These are phyloP conservation scores for Wilcoxina mikolae DNA, from an alignment of 495 filamentous ascomycete species.

Conservation along the genomic window DNA sequence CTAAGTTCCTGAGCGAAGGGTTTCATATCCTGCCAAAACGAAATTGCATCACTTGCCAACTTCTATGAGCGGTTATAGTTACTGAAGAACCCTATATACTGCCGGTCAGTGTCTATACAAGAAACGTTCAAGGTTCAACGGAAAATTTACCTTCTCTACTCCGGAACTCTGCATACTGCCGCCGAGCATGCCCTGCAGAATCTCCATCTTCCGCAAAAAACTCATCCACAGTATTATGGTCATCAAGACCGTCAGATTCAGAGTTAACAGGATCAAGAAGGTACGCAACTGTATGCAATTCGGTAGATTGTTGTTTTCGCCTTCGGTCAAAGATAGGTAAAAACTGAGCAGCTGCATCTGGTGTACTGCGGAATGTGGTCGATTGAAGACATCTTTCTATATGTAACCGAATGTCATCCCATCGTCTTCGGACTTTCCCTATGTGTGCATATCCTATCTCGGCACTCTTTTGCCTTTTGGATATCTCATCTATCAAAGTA, in stretches of 20 bases:
- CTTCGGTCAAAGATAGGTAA: not conserved
- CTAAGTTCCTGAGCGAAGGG: not conserved
- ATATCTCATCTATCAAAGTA: not conserved
- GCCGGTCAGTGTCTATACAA: not conserved
- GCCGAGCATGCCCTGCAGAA: not conserved
- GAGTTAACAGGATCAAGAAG: not conserved
- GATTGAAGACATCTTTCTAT: not conserved
- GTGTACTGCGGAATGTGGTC: not conserved
- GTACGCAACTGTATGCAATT: not conserved
- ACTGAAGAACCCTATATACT: too few species aligned
- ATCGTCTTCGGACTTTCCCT: not conserved
- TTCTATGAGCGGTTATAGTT: too few species aligned
- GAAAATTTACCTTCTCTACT: not conserved
- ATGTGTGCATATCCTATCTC: not conserved
- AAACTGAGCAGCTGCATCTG: not conserved
- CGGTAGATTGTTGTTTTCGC: not conserved
- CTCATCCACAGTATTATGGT: not conserved
- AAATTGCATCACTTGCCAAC: too few species aligned
- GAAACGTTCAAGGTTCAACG: not conserved
- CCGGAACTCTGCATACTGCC: not conserved
- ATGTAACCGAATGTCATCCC: not conserved
- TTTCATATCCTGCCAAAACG: not conserved
- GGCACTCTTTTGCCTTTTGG: not conserved
- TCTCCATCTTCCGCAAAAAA: not conserved
- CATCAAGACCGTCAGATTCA: not conserved